Conservation (phyloP, 2,329 filamentous ascomycete genomes). For the Lachnum nothofagi region DNA sequence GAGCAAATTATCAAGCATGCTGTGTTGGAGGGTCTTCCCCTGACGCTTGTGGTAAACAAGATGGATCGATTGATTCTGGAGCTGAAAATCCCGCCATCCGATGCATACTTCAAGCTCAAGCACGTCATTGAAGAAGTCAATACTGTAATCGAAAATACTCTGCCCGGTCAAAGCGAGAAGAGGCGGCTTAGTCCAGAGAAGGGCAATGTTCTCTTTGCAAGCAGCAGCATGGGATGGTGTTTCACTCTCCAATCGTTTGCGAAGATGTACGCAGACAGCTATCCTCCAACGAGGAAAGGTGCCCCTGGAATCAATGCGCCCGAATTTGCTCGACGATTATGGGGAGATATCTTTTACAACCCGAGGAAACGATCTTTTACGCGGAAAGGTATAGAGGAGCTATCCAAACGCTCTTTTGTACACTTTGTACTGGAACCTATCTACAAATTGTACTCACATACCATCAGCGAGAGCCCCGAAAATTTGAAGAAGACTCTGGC, state of each 20-base stretch:
- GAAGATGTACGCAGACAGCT: constrained; percentile 90
- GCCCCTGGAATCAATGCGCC: constrained; percentile 65
- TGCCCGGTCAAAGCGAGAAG: constrained; percentile 73
- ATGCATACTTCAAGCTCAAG: constrained; percentile 98
- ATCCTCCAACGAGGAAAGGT: constrained; percentile 40
- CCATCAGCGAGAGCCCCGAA: constrained; percentile 82
- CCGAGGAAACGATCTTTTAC: constrained; percentile 86
- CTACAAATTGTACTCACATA: constrained; percentile 95
- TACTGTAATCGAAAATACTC: constrained; percentile 82
- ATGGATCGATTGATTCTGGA: constrained; percentile 93
- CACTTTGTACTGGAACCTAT: constrained; percentile 94
- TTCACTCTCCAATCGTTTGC: constrained; percentile 93
- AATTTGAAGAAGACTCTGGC: constrained; percentile 75
- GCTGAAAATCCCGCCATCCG: constrained; percentile 84
- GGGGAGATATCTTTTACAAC: constrained; percentile 97
- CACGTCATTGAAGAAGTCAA: constrained; percentile 99
- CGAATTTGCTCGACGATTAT: constrained; percentile 80
- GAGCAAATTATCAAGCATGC: constrained; percentile 97
- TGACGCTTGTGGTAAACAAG: constrained; percentile 93
- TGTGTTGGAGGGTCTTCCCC: constrained; percentile 78
- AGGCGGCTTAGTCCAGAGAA: constrained; percentile 88
- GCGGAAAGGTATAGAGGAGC: constrained; percentile 75
- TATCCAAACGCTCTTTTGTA: constrained; percentile 80
- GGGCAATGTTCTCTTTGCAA: constrained; percentile 96
- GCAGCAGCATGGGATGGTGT: constrained; percentile 90